Evolutionary conservation across 331 rosid species (phyloP).

Genomic region (Quercus phellos): DNA sequence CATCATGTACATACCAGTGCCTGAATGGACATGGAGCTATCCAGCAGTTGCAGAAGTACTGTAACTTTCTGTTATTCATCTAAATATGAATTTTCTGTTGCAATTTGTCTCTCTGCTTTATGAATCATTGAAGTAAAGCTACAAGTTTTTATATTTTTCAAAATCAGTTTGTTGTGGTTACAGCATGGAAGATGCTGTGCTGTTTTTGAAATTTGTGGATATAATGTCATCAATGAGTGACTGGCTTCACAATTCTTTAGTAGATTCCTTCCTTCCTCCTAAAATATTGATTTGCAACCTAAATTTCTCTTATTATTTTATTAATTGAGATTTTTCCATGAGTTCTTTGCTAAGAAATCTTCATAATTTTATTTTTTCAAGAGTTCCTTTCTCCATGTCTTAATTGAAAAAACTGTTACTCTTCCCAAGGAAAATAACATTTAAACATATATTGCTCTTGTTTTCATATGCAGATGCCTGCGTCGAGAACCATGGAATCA

Average conservation of each 20-base stretch:
- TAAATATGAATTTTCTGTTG: neutral
- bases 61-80: conserved; percentile 13
- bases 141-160: neutral
- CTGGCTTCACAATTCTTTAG: neutral
- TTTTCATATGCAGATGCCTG: conserved; percentile 58
- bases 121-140: neutral
- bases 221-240: neutral
- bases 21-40: conserved; percentile 42
- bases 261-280: neutral
- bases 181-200: neutral
- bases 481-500: conserved; percentile 84
- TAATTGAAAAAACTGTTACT: neutral
- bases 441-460: neutral
- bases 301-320: neutral
- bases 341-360: neutral
- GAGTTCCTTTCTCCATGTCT: neutral
- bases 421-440: conserved; percentile 12
- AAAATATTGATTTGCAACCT: neutral
- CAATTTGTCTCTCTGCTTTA: neutral
- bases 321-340: neutral
- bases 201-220: neutral
- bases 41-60: conserved; percentile 67
- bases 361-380: neutral
- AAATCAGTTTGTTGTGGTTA: neutral
- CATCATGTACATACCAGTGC: conserved; percentile 65